These are phyloP conservation scores for Xerocomellus amylosporus DNA, from an alignment of 768 basidiomycete genomes.

Conservation along the genomic window DNA sequence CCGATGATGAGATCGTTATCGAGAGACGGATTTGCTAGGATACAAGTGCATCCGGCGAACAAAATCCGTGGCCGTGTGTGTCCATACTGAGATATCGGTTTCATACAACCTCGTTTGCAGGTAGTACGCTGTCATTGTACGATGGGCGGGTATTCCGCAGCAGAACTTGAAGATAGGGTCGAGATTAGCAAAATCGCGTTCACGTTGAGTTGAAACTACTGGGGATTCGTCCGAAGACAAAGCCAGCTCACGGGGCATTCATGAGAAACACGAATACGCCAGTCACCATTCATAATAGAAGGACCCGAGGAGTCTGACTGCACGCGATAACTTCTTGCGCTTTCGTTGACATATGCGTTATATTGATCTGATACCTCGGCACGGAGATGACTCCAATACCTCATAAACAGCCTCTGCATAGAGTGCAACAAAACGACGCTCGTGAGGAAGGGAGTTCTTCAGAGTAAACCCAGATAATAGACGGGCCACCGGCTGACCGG, in stretches of 20 bases:
- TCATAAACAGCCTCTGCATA: too few relatives aligned
- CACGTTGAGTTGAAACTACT: neutral
- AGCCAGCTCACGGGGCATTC: neutral
- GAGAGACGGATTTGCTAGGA: constrained; percentile 7
- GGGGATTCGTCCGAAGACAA: neutral
- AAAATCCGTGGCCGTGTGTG: neutral
- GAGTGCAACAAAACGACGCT: too few relatives aligned
- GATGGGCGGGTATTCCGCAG: neutral
- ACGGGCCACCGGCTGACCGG: too few relatives aligned
- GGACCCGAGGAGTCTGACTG: neutral
- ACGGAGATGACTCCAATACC: too few relatives aligned
- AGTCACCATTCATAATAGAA: neutral
- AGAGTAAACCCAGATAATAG: too few relatives aligned
- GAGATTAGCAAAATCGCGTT: constrained; percentile 11
- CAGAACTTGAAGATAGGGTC: neutral
- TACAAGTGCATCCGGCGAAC: constrained; percentile 15
- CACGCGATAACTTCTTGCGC: neutral
- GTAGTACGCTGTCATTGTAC: too few relatives aligned
- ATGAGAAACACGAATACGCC: neutral
- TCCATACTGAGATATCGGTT: neutral
- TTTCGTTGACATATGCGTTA: too few relatives aligned
- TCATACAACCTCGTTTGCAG: neutral
- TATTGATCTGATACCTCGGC: too few relatives aligned
- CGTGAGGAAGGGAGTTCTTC: too few relatives aligned
- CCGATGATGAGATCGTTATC: constrained; percentile 2